Base-by-base conservation (phyloP, 2,329 filamentous ascomycete genomes). In the Myriosclerotinia curreyana region DNA sequence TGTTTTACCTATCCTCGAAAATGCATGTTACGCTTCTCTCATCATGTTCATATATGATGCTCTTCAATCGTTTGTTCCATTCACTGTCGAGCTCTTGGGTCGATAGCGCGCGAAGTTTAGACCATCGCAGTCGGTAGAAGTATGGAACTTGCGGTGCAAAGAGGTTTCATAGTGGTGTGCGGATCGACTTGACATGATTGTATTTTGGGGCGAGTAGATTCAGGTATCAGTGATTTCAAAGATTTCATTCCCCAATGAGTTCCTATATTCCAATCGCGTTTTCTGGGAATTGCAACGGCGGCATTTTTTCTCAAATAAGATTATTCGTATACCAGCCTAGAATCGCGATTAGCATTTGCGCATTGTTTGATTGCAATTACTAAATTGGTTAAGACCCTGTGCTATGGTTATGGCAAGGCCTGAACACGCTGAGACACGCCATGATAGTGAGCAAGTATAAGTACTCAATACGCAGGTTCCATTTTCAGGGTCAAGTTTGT, bases 391-490 rank as follows among this genome's bases (percentile, higher is more conserved):
- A 11, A 79, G 68, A 3, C 77, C 77, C 53, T 79, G 76, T 6
- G 77, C 77, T 31, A 77, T 71, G 1, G 77, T 77, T 31, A 77
- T 71, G 1, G 76, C 73, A 61, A 78, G 77, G 11, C 77, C 77
- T 20, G 77, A 77, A 51, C 75, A 76, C 20, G 77, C 77, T 79
- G 22, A 22, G 8, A 54, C 28, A 22, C 14, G 44, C 51, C 44
- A 64, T 48, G 20, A 34, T 44, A 15, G 20, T 48, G 42, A 56
- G 28, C 28, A 36, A 46, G n/a, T 31, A n/a, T n/a, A 36, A 46
- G 25, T 38, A 42, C 25, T 40, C 42, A 31, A 28, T 40, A 11
- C 9, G 28, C 17, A 58, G 34, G 28, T 48, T 8, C 9, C 15
- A 28, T 48, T 46, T 20, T 40, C 17, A 42, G 44, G 34, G 42